These are phyloP conservation scores for Chlamydomonas incerta DNA, from an alignment of 139 green algal species.

Conservation along the genomic window DNA sequence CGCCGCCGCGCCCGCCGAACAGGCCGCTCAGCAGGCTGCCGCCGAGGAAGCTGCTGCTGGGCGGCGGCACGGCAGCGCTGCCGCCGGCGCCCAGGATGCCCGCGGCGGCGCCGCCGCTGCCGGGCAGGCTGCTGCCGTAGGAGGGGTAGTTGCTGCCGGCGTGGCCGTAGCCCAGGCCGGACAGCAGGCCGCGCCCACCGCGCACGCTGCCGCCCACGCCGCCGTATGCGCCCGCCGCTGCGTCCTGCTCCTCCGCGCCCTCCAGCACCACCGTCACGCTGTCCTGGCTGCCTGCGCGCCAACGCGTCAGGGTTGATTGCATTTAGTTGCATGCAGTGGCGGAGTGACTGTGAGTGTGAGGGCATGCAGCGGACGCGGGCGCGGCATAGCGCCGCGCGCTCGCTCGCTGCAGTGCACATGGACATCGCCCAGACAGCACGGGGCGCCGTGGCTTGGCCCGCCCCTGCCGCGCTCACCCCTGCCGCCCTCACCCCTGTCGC, in stretches of 20 bases:
- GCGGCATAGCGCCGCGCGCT: no score
- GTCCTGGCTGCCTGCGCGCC: slow-evolving; percentile 20
- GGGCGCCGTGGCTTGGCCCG: no score
- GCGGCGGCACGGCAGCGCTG: neutral
- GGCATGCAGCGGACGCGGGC: no score
- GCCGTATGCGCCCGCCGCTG: neutral
- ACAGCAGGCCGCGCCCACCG: neutral
- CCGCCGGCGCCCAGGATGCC: neutral
- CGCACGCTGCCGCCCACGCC: neutral
- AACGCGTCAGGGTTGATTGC: no score
- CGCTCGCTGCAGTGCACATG: neutral
- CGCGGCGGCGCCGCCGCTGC: neutral
- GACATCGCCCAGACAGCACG: neutral
- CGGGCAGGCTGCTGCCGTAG: slow-evolving; percentile 19
- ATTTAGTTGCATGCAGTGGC: no score
- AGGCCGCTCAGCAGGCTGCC: neutral
- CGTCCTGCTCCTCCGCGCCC: neutral
- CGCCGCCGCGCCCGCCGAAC: neutral
- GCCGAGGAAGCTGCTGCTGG: neutral
- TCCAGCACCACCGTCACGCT: slow-evolving; percentile 33
- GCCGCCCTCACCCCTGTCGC: neutral
- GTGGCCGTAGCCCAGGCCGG: neutral
- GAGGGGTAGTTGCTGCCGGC: neutral
- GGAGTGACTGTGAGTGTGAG: no score
- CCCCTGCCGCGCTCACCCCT: no score